Percentiles rank a stretch among this genome's conserved stretches.
Conservation (phyloP, 768 basidiomycete species). For the Podaxis pistillaris region DNA sequence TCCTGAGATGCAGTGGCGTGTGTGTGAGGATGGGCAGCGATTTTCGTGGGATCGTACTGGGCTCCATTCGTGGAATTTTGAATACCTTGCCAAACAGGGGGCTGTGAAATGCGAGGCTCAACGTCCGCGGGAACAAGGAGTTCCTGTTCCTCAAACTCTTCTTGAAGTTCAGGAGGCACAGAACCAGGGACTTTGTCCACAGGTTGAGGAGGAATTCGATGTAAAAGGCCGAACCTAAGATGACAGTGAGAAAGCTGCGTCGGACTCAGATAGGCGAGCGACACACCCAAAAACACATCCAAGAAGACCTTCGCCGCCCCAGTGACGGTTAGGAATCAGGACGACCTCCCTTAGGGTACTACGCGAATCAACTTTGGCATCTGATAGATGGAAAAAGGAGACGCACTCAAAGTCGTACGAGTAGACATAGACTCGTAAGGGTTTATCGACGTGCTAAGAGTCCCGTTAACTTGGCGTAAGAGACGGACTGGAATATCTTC, state of each 20-base stretch:
- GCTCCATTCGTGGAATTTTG: slow-evolving; percentile 8
- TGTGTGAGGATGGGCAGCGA: not conserved
- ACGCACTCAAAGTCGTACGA: slow-evolving; percentile 95
- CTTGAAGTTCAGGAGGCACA: slow-evolving; percentile 54
- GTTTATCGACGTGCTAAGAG: slow-evolving; percentile 86
- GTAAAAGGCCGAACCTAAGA: slow-evolving; percentile 81
- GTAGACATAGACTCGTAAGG: slow-evolving; percentile 92
- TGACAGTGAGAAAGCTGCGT: slow-evolving; percentile 9
- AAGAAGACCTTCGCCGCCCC: slow-evolving; percentile 95
- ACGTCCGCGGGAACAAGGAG: slow-evolving; percentile 75
- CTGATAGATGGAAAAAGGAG: slow-evolving; percentile 9
- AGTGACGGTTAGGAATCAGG: slow-evolving; percentile 91
- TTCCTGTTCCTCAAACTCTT: slow-evolving; percentile 60
- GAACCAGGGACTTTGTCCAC: slow-evolving; percentile 55
- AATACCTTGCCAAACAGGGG: not conserved
- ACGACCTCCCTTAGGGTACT: slow-evolving; percentile 93
- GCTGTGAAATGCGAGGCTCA: slow-evolving; percentile 18
- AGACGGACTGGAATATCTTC: slow-evolving; percentile 24
- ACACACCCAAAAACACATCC: slow-evolving; percentile 95
- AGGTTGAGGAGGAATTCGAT: slow-evolving; percentile 85
- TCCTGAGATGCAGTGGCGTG: not conserved
- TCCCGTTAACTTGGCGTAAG: slow-evolving; percentile 2
- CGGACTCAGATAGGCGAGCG: not conserved
- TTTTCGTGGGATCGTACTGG: not conserved
- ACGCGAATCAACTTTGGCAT: slow-evolving; percentile 13